These are phyloP conservation scores for Aspergillus olivimuriae DNA, from an alignment of 495 filamentous ascomycete genomes.

Conservation along the genomic window DNA sequence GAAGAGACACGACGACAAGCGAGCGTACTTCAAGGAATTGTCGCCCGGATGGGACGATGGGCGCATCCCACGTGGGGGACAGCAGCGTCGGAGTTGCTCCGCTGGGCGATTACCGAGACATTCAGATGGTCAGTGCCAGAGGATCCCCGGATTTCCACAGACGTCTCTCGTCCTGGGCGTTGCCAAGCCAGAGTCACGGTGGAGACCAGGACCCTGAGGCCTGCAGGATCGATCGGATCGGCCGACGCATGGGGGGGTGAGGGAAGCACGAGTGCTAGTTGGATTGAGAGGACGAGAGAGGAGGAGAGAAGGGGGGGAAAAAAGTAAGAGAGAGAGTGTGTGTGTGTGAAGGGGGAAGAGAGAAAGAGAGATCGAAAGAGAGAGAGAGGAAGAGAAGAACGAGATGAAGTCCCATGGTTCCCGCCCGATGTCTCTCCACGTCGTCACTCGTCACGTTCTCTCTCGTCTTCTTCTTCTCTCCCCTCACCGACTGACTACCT, in stretches of 20 bases:
- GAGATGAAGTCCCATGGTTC: neutral
- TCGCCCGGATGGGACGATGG: neutral
- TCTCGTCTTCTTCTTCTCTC: neutral
- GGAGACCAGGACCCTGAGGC: too few species aligned
- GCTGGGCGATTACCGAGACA: neutral
- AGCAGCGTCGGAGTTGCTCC: neutral
- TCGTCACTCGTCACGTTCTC: neutral
- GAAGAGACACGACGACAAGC: neutral
- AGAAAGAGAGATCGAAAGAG: neutral
- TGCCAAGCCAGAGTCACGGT: too few species aligned
- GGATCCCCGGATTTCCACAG: too few species aligned
- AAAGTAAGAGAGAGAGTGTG: too few species aligned
- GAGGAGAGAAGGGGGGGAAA: neutral
- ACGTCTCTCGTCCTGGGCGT: too few species aligned
- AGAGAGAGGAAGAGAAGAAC: neutral
- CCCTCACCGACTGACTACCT: neutral
- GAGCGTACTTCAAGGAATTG: neutral
- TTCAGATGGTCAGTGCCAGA: too few species aligned
- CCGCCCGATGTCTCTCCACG: neutral
- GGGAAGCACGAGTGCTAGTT: neutral
- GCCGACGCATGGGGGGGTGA: neutral
- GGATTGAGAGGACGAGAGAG: neutral
- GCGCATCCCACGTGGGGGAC: neutral
- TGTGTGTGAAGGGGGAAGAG: neutral
- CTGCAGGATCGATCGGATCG: too few species aligned